Conservation (phyloP, 805 yeast species). For the Metschnikowia dekortorum region DNA sequence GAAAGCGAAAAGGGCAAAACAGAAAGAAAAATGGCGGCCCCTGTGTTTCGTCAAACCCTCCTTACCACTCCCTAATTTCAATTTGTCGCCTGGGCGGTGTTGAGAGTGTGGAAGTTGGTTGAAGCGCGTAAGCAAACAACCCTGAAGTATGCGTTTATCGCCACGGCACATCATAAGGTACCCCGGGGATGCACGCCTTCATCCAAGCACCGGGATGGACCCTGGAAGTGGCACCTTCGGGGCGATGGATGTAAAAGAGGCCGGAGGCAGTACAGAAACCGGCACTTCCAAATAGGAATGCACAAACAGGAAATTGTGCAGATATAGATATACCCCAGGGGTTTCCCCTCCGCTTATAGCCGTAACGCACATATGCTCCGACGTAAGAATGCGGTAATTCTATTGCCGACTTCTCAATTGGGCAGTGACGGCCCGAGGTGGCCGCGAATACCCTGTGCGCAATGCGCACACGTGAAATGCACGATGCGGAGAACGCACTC, state of each 20-base stretch:
- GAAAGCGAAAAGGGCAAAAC: neutral
- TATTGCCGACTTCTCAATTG: conserved; percentile 3
- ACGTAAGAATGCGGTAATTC: neutral
- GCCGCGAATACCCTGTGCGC: neutral
- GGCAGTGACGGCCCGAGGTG: conserved; percentile 1
- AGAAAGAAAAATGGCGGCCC: neutral
- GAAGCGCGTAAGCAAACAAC: too few relatives aligned
- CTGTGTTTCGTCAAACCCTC: neutral
- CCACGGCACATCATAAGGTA: neutral
- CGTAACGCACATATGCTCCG: conserved; percentile 1
- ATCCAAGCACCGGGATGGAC: neutral
- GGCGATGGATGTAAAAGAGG: neutral
- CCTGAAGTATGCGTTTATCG: neutral
- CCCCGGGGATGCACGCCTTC: too few relatives aligned
- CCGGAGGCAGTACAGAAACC: neutral
- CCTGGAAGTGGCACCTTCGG: neutral
- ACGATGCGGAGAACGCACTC: conserved; percentile 4
- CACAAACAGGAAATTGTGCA: neutral
- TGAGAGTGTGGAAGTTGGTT: neutral
- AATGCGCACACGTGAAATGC: conserved; percentile 4
- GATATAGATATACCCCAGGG: neutral
- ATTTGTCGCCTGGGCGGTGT: neutral
- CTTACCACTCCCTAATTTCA: neutral
- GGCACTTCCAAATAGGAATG: neutral
- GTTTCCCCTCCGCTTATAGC: conserved; percentile 3